Evolutionary conservation across 441 rosid genomes (phyloP).

Genomic region (Isatis lusitanica): DNA sequence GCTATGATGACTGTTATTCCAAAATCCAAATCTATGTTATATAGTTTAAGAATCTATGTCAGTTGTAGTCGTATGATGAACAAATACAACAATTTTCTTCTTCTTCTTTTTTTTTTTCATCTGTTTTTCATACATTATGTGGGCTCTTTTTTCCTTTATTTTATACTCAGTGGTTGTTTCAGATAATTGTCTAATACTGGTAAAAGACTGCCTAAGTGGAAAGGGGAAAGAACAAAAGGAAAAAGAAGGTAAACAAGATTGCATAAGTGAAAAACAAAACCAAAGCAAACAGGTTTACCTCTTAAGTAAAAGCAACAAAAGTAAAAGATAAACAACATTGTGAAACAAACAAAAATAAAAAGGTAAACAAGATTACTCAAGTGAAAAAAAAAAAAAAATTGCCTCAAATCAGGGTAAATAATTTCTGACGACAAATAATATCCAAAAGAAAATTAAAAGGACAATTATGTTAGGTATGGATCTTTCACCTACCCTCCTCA

Average conservation of each 20-base stretch:
- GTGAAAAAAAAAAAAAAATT: conserved; percentile 2
- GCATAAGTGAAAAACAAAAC: not conserved
- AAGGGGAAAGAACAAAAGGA: not conserved
- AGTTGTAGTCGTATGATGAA: not conserved
- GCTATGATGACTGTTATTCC: not conserved
- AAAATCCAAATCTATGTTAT: not conserved
- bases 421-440: not conserved
- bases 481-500: conserved; percentile 30
- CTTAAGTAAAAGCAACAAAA: not conserved
- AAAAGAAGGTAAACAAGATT: not conserved
- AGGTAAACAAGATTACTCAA: not conserved
- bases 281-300: not conserved
- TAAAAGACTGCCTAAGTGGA: not conserved
- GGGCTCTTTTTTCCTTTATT: not conserved
- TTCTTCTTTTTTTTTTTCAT: not conserved
- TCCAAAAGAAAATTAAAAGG: conserved; percentile 13
- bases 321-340: conserved; percentile 1
- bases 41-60: not conserved
- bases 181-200: not conserved
- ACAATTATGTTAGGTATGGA: conserved; percentile 37
- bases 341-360: not conserved
- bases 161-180: not conserved
- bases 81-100: not conserved
- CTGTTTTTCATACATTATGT: not conserved
- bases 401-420: conserved; percentile 1